Percentiles rank a stretch among this genome's conserved stretches.
Evolutionary conservation across 805 yeast species (phyloP).

Genomic region (Saitoella complicata): DNA sequence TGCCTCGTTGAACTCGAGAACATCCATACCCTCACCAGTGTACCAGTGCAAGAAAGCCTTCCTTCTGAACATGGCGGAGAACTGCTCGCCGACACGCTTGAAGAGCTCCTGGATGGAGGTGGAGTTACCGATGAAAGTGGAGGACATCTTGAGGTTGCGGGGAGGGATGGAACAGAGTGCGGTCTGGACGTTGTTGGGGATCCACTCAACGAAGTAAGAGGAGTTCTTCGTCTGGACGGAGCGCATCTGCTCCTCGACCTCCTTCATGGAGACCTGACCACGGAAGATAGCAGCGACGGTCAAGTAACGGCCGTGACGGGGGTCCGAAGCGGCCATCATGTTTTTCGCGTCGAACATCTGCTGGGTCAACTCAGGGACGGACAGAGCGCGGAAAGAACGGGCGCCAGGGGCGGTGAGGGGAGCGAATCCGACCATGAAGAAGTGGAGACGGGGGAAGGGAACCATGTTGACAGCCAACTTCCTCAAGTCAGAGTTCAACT

Average conservation of each 20-base stretch:
- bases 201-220: slow-evolving; percentile 84
- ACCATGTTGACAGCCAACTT: slow-evolving; percentile 87
- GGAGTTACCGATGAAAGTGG: slow-evolving; percentile 87
- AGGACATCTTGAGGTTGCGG: slow-evolving; percentile 69
- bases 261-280: slow-evolving; percentile 85
- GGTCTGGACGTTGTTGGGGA: slow-evolving; percentile 79
- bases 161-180: slow-evolving; percentile 91
- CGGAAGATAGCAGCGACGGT: slow-evolving; percentile 91
- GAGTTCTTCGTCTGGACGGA: slow-evolving; percentile 73
- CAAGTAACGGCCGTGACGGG: slow-evolving; percentile 79
- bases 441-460: slow-evolving; percentile 92
- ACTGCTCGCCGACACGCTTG: slow-evolving; percentile 79
- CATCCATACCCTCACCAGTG: slow-evolving; percentile 93
- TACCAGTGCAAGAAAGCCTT: slow-evolving; percentile 96
- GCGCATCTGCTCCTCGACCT: slow-evolving; percentile 88
- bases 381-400: slow-evolving; percentile 66
- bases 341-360: slow-evolving; percentile 86
- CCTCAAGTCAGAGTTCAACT: slow-evolving; percentile 77
- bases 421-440: slow-evolving; percentile 91
- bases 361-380: slow-evolving; percentile 87
- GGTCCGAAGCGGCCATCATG: slow-evolving; percentile 94
- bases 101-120: slow-evolving; percentile 88
- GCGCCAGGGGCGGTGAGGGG: slow-evolving; percentile 70
- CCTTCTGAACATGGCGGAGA: slow-evolving; percentile 83
- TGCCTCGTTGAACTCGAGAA: slow-evolving; percentile 86